Conservation (phyloP, 441 rosid genomes). For the Erysimum pusillum region DNA sequence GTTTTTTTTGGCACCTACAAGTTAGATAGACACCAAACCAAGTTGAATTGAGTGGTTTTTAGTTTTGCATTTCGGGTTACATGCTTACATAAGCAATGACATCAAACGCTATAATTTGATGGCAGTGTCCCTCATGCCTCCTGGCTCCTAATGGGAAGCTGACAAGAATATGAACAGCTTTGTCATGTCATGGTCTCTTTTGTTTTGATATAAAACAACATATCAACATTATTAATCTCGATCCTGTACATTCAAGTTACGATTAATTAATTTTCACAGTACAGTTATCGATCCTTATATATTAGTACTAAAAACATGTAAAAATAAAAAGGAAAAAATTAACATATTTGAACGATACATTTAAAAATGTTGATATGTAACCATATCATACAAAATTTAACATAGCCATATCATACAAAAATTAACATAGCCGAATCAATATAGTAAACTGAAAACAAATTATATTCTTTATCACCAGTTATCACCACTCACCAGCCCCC, state of each 20-base stretch:
- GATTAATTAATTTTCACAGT: too few relatives aligned
- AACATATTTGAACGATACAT: too few relatives aligned
- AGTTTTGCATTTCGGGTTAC: neutral
- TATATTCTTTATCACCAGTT: neutral
- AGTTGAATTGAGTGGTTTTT: neutral
- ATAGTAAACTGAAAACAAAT: neutral
- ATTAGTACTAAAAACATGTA: neutral
- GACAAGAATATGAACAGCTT: constrained; percentile 12
- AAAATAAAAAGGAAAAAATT: too few relatives aligned
- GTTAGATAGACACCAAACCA: neutral
- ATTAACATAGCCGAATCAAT: too few relatives aligned
- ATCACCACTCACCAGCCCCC: neutral
- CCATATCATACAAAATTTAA: too few relatives aligned
- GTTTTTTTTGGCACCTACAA: neutral
- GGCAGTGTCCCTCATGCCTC: constrained; percentile 5
- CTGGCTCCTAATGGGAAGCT: neutral
- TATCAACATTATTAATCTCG: neutral
- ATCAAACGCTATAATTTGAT: constrained; percentile 3
- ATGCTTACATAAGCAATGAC: constrained; percentile 29
- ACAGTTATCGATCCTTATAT: too few relatives aligned
- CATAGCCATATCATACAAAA: too few relatives aligned
- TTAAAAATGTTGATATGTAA: too few relatives aligned
- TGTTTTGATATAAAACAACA: constrained; percentile 3
- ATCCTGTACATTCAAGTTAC: neutral
- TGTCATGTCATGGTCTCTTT: constrained; percentile 10